Evolutionary conservation across 345 rosid species (phyloP).

Genomic region (Melastoma malabathricum): DNA sequence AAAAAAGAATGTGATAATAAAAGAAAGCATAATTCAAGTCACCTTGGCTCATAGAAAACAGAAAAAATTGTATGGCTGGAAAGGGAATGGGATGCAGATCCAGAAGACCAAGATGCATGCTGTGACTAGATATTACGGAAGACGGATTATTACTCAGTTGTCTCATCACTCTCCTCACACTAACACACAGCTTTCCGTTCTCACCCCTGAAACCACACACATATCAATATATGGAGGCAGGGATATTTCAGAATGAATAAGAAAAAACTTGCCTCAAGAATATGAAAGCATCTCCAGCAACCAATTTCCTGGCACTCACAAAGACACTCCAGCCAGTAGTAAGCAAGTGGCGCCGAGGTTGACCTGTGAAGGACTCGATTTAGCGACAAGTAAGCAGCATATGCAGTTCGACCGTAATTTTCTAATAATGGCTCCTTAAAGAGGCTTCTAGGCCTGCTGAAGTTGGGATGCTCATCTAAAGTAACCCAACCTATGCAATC

Average conservation of each 20-base stretch:
- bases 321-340: conserved; percentile 59
- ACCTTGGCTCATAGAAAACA: conserved; percentile 54
- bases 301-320: conserved; percentile 49
- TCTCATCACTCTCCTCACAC: conserved; percentile 46
- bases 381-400: background rate
- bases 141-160: conserved; percentile 40
- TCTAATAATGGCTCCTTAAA: background rate
- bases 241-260: conserved; percentile 1
- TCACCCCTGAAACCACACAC: conserved; percentile 27
- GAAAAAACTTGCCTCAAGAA: conserved; percentile 31
- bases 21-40: background rate
- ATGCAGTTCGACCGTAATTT: background rate
- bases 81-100: conserved; percentile 55
- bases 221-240: background rate
- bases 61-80: conserved; percentile 37
- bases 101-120: conserved; percentile 60
- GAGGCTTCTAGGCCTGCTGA: too few relatives aligned
- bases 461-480: too few relatives aligned
- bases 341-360: conserved; percentile 57
- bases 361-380: conserved; percentile 22
- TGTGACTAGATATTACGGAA: conserved; percentile 51
- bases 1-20: background rate
- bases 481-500: too few relatives aligned
- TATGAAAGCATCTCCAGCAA: conserved; percentile 60
- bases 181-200: conserved; percentile 46